Base-by-base conservation (phyloP, 192 early-diverging fungal genomes). In the Coemansia sp. region DNA sequence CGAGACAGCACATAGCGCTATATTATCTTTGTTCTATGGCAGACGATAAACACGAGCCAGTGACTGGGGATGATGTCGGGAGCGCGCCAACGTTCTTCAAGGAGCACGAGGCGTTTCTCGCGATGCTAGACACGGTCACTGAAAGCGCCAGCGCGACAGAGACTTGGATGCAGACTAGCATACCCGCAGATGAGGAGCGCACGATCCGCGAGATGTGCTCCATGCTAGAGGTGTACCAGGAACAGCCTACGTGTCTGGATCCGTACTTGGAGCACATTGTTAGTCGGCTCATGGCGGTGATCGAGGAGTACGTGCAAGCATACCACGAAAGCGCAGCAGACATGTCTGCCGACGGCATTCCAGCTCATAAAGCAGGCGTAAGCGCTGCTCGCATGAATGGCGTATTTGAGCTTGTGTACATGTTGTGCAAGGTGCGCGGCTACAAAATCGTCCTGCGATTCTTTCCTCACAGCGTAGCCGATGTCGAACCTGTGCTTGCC, bases 371-470 rank as follows among this genome's bases (percentile, higher is more conserved):
- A 34, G 32, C 37, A 6, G 44, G n/a, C n/a, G 44, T 71, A 53
- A 63, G 62, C 55, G 38, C 64, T 19, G 61, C 51, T 15, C 63
- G 82, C 25, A 15, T 76, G 62, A 38, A 59, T 41, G 67, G 73
- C 9, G 15, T 84, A 7, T 78, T 82, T 62, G 76, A 75, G 31
- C 55, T 70, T 46, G 63, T 97, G 12, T 94, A 96, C 69, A 84
- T 85, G 29, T 72, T 97, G 48, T 89, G 87, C 76, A 95, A 94
- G 64, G 91, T 94, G 31, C 87, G 96, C 34, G 96, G 97, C 10
- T 90, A 89, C 81, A 98, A 99, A 76, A 90, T 91, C 3, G 81
- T 97, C 21, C 86, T 97, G 59, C 93, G 94, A 63, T 94, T 99
- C 69, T 91, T 99, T 50, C 86, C 94, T 1, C 94, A 99, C 72